Conservation (phyloP, 352 stramenopile species). For the Elongisporangium anandrum region DNA sequence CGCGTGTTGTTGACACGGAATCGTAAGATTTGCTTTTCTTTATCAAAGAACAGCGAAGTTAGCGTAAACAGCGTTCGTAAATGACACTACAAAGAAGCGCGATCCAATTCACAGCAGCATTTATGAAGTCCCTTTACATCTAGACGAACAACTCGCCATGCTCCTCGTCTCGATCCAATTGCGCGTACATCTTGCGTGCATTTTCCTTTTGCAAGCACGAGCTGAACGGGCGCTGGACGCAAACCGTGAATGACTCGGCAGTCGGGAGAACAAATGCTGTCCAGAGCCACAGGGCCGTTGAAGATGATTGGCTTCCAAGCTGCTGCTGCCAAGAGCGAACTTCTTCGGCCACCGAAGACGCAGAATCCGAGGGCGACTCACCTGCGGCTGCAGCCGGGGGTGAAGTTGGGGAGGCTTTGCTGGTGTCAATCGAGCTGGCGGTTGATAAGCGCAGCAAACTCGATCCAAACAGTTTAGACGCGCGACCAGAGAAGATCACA, state of each 20-base stretch:
- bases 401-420: constrained; percentile 4
- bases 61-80: not conserved
- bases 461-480: constrained; percentile 71
- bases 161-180: constrained; percentile 32
- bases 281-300: constrained; percentile 22
- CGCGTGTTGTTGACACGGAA: constrained; percentile 43
- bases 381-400: constrained; percentile 18
- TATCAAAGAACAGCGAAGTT: no score
- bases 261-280: constrained; percentile 22
- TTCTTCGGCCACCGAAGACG: constrained; percentile 38
- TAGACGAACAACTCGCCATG: constrained; percentile 13
- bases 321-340: constrained; percentile 39
- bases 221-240: constrained; percentile 23
- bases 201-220: constrained; percentile 27
- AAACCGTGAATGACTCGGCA: constrained; percentile 20
- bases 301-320: constrained; percentile 11
- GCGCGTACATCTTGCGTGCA: constrained; percentile 19
- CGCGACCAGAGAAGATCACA: constrained; percentile 64
- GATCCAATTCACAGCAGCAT: constrained; percentile 5
- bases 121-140: not conserved
- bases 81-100: not conserved
- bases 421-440: constrained; percentile 5
- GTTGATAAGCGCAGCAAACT: constrained; percentile 60
- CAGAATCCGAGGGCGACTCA: constrained; percentile 17
- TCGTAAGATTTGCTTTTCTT: no score